These are phyloP conservation scores for Colletotrichum paranaense DNA, from an alignment of 2,329 filamentous ascomycete species.

Conservation along the genomic window DNA sequence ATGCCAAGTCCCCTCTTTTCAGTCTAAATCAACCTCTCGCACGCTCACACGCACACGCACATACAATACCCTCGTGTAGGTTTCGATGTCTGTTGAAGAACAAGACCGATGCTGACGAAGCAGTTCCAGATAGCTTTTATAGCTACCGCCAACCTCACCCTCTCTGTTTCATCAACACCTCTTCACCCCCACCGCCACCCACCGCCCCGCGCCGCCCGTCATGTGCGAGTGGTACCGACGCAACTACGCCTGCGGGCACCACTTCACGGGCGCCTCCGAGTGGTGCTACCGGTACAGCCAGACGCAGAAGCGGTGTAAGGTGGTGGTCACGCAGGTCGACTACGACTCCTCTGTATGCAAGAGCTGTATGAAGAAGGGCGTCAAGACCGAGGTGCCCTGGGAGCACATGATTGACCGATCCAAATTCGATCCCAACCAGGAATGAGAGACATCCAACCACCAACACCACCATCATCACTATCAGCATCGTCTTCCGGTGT, in stretches of 20 bases:
- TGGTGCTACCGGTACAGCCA: conserved; percentile 36
- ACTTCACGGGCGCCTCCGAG: conserved; percentile 35
- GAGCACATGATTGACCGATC: conserved; percentile 32
- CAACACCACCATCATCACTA: no score
- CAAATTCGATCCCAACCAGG: conserved; percentile 27
- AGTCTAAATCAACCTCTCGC: conserved; percentile 21
- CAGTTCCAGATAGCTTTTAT: neutral
- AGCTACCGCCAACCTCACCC: neutral
- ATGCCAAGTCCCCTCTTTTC: conserved; percentile 26
- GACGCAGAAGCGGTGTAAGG: conserved; percentile 35
- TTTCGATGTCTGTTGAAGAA: neutral
- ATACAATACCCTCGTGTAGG: neutral
- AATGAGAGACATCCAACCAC: neutral
- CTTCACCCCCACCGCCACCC: neutral
- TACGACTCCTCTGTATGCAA: conserved; percentile 30
- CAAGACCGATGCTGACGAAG: neutral
- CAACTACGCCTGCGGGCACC: conserved; percentile 36
- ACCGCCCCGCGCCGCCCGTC: neutral
- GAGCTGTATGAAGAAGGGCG: conserved; percentile 19
- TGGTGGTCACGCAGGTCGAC: conserved; percentile 33
- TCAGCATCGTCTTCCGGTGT: neutral
- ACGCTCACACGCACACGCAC: neutral
- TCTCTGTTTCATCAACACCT: neutral
- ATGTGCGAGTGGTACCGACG: conserved; percentile 38
- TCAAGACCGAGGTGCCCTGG: conserved; percentile 23